phyloP scores from a whole-genome alignment of 2,329 filamentous ascomycete species.

The Botrytis tulipae region DNA sequence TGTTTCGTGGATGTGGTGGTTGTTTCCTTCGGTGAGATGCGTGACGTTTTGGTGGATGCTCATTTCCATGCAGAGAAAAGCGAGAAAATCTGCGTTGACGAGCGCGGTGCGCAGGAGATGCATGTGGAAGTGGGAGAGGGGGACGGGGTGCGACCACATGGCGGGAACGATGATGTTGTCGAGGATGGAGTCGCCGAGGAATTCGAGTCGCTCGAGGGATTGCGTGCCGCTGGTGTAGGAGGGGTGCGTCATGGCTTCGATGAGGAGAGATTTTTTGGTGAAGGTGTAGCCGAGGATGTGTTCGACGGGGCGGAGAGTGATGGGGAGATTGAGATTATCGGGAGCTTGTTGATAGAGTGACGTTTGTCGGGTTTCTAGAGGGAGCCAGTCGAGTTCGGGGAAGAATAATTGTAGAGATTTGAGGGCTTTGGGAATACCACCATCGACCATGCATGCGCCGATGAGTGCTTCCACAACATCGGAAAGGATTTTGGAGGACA shows the following conservation, averaged over 20 bases:
- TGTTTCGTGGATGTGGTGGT: constrained; percentile 7
- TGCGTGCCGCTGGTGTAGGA: constrained; percentile 53
- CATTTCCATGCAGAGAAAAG: constrained; percentile 68
- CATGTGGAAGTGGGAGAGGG: constrained; percentile 60
- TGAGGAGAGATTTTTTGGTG: constrained; percentile 61
- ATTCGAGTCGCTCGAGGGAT: constrained; percentile 74
- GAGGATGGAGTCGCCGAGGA: constrained; percentile 81
- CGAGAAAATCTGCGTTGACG: constrained; percentile 78
- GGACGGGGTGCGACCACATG: constrained; percentile 49
- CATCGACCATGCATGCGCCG: constrained; percentile 69
- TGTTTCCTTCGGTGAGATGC: not conserved
- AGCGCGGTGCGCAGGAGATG: constrained; percentile 72
- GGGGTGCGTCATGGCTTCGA: constrained; percentile 79
- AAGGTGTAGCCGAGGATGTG: constrained; percentile 70
- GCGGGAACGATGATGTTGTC: constrained; percentile 70
- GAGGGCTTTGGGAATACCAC: constrained; percentile 62
- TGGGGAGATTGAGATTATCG: constrained; percentile 39
- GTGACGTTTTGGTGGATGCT: constrained; percentile 40
- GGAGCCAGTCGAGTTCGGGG: constrained; percentile 54
- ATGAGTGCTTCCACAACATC: constrained; percentile 87
- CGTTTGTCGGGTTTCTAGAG: constrained; percentile 44
- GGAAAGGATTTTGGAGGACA: constrained; percentile 78
- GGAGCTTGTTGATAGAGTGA: constrained; percentile 47
- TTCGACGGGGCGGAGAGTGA: constrained; percentile 53
- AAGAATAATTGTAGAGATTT: constrained; percentile 66